Base-by-base conservation (phyloP, 306 rosid species). In the Fragaria ananassa region DNA sequence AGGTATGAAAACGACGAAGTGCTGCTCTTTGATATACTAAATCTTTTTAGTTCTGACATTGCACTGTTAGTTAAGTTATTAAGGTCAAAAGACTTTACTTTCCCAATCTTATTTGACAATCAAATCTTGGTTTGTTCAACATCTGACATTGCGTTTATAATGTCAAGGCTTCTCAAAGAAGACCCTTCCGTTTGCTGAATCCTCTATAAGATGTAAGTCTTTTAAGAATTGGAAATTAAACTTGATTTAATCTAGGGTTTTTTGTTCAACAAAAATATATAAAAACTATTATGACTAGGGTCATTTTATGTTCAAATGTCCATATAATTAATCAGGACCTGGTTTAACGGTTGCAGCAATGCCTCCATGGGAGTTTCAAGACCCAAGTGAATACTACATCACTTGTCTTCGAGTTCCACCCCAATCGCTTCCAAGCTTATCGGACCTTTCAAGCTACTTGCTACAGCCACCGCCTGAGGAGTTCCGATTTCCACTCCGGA, bases 381-480 rank as follows among this genome's bases (percentile, higher is more conserved):
- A 95, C 78, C 92, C 97, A 54, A 88, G 93, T 0, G 97, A 92
- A 6, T 83, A 89, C 84, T 95, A 88, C 84, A 23, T 92, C 49
- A 96, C 88, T 8, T 81, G 86, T 58, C 91, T 95, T 6, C 86
- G 90, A 53, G 73, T 79, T 23, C 75, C 91, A 5, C 90, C 91
- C 3, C 87, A 82, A 53, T 56, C 91, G 34, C 82, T 95, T 7
- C 99, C 99, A 73, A 78, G 69, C 78, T 65, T 95, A 21, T 78
- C 80, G 13, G 99, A 92, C 42, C 82, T 95, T 46, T 85, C 91
- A 27, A 88, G 86, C 70, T 78, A 87, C 56, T n/a, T 95, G 2
- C 93, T 85, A 80, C 97, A 92, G 21, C 91, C 97, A 14, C 96
- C 93, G 4, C 91, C 92, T 0, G 92, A 92, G 63, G 96, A 95